A percentile compares a stretch with the other conserved stretches of the same genome.
These are phyloP conservation scores for Colletotrichum siamense DNA, from an alignment of 2,329 filamentous ascomycete species.

Conservation along the genomic window DNA sequence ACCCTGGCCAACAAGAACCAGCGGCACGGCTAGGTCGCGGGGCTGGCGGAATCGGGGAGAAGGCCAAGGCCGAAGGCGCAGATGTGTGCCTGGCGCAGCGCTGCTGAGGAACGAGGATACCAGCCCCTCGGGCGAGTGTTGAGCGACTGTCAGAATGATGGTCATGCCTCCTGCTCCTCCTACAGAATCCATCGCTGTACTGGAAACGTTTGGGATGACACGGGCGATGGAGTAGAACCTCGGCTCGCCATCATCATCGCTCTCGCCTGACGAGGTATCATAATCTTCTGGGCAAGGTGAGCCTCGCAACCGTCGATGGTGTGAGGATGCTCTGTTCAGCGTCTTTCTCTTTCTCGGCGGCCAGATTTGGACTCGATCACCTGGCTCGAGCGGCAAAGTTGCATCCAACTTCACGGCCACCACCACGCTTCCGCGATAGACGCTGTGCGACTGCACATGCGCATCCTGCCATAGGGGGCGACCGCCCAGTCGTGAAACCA, in stretches of 20 bases:
- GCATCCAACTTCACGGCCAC: conserved; percentile 1
- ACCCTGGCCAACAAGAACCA: conserved; percentile 4
- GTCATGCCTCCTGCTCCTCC: not conserved
- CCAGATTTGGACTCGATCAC: conserved; percentile 16
- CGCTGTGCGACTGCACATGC: not conserved
- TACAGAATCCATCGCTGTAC: not conserved
- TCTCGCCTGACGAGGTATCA: not conserved
- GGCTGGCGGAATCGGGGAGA: conserved; percentile 11
- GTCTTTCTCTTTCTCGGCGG: conserved; percentile 4
- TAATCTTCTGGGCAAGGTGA: not conserved
- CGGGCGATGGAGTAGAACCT: conserved; percentile 19
- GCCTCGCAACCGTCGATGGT: not conserved
- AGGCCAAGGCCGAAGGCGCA: conserved; percentile 14
- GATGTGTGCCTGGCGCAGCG: not conserved
- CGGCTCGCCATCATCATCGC: not conserved
- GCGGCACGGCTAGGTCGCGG: not conserved
- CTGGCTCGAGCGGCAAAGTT: conserved; percentile 6
- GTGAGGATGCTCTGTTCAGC: not conserved
- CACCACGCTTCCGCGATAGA: not conserved
- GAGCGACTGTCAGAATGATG: conserved; percentile 5
- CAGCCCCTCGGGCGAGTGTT: conserved; percentile 10
- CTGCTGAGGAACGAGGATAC: conserved; percentile 6
- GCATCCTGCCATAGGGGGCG: conserved; percentile 14
- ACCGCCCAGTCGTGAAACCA: conserved; percentile 10
- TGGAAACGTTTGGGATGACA: not conserved